phyloP scores from a whole-genome alignment of 345 rosid genomes.

The Limnanthes douglasii region DNA sequence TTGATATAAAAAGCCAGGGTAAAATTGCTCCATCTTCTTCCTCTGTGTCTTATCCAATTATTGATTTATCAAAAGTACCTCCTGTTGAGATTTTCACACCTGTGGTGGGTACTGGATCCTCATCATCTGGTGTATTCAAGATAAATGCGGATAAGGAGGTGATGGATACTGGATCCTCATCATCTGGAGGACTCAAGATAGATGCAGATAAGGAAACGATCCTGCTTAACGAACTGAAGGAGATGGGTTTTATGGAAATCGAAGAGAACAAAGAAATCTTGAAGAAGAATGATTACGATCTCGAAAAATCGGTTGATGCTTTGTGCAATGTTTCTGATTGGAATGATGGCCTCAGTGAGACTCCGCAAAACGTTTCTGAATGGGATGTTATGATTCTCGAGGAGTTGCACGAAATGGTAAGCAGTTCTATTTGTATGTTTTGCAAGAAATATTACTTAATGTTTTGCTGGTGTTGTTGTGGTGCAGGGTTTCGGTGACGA shows the following conservation, averaged over 20 bases:
- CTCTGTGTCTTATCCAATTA: slow-evolving; percentile 21
- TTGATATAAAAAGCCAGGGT: no score
- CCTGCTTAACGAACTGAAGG: slow-evolving; percentile 72
- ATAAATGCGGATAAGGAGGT: slow-evolving; percentile 8
- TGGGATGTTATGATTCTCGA: slow-evolving; percentile 90
- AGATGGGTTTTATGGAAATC: slow-evolving; percentile 89
- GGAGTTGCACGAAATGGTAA: slow-evolving; percentile 87
- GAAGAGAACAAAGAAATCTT: slow-evolving; percentile 77
- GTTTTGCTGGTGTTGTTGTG: slow-evolving; percentile 7
- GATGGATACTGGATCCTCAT: neutral
- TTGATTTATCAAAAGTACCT: slow-evolving; percentile 26
- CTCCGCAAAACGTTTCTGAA: slow-evolving; percentile 56
- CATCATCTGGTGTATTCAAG: slow-evolving; percentile 5
- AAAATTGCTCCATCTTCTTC: slow-evolving; percentile 11
- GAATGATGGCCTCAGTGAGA: slow-evolving; percentile 80
- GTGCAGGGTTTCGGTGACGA: slow-evolving; percentile 69
- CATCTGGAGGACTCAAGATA: slow-evolving; percentile 5
- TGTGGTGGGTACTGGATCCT: neutral
- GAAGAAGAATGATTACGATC: slow-evolving; percentile 54
- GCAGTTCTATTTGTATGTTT: slow-evolving; percentile 1
- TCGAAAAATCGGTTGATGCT: slow-evolving; percentile 65
- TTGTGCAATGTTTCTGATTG: slow-evolving; percentile 71
- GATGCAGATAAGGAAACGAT: slow-evolving; percentile 22
- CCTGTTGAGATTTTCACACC: slow-evolving; percentile 5
- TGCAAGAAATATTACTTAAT: neutral